These are phyloP conservation scores for Citeromyces hawaiiensis DNA, from an alignment of 1,139 yeast genomes.

Conservation along the genomic window DNA sequence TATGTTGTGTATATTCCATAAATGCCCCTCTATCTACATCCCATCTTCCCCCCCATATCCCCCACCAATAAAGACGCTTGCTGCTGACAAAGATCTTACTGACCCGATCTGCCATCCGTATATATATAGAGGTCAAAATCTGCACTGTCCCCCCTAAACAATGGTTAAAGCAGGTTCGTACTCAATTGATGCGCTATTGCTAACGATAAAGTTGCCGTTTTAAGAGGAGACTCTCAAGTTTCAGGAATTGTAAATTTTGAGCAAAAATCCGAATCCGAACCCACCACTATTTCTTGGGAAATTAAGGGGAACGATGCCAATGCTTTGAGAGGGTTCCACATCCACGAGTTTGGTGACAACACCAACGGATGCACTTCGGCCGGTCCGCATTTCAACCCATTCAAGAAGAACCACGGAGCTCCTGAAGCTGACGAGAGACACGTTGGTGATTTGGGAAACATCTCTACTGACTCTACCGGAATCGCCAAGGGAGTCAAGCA, in stretches of 20 bases:
- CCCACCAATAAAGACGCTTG: too few relatives aligned
- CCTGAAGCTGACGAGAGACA: constrained; percentile 86
- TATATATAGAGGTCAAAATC: background rate
- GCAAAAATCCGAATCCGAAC: constrained; percentile 65
- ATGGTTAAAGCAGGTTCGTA: constrained; percentile 27
- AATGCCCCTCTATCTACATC: too few relatives aligned
- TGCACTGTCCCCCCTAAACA: background rate
- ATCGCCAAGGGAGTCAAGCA: constrained; percentile 80
- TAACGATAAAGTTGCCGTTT: constrained; percentile 60
- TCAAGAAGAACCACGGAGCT: constrained; percentile 83
- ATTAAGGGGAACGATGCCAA: constrained; percentile 79
- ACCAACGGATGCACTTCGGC: constrained; percentile 98
- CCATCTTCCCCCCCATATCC: too few relatives aligned
- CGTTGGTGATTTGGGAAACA: constrained; percentile 96
- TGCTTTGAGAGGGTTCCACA: constrained; percentile 92
- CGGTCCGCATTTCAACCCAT: constrained; percentile 98
- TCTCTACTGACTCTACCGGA: constrained; percentile 76
- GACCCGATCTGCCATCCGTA: constrained; percentile 1
- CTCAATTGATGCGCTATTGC: background rate
- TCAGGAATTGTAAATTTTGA: constrained; percentile 78
- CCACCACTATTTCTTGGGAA: constrained; percentile 80
- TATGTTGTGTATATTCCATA: too few relatives aligned
- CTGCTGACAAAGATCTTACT: background rate
- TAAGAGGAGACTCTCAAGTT: constrained; percentile 89
- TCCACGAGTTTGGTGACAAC: constrained; percentile 97